A percentile compares a stretch with the other conserved stretches of the same genome.
phyloP scores from a whole-genome alignment of 164 flowering plant genomes.

The Buxus sempervirens region DNA sequence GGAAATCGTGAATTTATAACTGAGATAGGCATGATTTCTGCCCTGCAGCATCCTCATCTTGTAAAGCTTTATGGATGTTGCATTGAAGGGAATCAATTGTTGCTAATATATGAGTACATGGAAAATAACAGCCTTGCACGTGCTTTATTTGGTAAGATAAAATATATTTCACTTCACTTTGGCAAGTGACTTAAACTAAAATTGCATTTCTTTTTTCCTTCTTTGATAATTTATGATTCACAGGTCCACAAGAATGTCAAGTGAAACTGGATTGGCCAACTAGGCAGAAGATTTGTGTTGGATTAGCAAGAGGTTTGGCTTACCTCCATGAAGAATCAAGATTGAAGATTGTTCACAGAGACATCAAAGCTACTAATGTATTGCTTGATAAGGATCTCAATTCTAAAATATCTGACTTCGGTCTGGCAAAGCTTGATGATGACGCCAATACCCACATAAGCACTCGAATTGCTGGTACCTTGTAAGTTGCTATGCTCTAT shows the following conservation, averaged over 20 bases:
- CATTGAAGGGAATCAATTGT: slow-evolving; percentile 32
- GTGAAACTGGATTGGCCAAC: slow-evolving; percentile 43
- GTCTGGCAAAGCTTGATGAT: slow-evolving; percentile 46
- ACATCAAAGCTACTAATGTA: slow-evolving; percentile 41
- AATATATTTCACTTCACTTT: not conserved
- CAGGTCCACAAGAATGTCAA: slow-evolving; percentile 23
- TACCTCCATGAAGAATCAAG: slow-evolving; percentile 54
- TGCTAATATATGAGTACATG: slow-evolving; percentile 44
- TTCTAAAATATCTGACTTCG: slow-evolving; percentile 53
- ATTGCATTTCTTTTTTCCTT: too few species aligned
- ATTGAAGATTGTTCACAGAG: slow-evolving; percentile 47
- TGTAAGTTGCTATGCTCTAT: slow-evolving; percentile 23
- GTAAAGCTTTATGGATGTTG: slow-evolving; percentile 47
- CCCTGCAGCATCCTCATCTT: slow-evolving; percentile 41
- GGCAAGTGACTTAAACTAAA: not conserved
- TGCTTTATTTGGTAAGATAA: slow-evolving; percentile 38
- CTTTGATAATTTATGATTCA: not conserved
- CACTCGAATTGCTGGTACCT: slow-evolving; percentile 53
- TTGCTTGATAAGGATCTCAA: slow-evolving; percentile 36
- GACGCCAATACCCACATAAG: slow-evolving; percentile 48
- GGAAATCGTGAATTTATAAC: slow-evolving; percentile 45
- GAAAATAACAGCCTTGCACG: slow-evolving; percentile 44
- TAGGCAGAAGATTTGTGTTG: slow-evolving; percentile 35
- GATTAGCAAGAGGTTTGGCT: slow-evolving; percentile 51
- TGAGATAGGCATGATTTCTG: slow-evolving; percentile 46